phyloP scores from a whole-genome alignment of 2,329 filamentous ascomycete genomes.

The Cladophialophora carrionii region DNA sequence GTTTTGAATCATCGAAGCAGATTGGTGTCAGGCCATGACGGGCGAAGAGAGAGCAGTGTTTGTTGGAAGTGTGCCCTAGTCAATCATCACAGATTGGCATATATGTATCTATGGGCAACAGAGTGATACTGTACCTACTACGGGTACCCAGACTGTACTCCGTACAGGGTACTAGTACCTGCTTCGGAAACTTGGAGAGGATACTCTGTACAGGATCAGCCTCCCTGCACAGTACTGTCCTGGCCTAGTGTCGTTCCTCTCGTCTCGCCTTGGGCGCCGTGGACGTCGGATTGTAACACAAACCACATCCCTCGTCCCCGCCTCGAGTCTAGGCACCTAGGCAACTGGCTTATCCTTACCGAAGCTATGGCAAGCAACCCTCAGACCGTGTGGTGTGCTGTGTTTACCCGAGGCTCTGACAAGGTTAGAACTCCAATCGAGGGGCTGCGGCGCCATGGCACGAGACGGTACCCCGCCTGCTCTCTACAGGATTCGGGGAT shows the following conservation, averaged over 20 bases:
- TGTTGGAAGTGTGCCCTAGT: too few relatives aligned
- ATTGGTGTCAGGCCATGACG: too few relatives aligned
- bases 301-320: neutral
- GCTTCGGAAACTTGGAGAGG: too few relatives aligned
- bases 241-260: neutral
- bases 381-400: neutral
- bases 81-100: too few relatives aligned
- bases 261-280: neutral
- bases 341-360: neutral
- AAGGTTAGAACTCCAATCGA: neutral
- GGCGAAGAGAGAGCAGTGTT: too few relatives aligned
- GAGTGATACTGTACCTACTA: neutral
- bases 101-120: neutral
- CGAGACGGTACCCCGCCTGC: constrained; percentile 8
- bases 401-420: constrained; percentile 14
- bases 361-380: neutral
- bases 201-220: too few relatives aligned
- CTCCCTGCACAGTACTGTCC: constrained; percentile 12
- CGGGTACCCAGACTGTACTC: too few relatives aligned
- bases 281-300: neutral
- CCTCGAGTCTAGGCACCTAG: neutral
- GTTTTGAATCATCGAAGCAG: neutral
- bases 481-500: neutral
- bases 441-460: neutral
- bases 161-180: too few relatives aligned